A percentile compares a stretch with the other conserved stretches of the same genome.
Evolutionary conservation across 179 eudicot genomes (phyloP).

Genomic region (Silene noctiflora): DNA sequence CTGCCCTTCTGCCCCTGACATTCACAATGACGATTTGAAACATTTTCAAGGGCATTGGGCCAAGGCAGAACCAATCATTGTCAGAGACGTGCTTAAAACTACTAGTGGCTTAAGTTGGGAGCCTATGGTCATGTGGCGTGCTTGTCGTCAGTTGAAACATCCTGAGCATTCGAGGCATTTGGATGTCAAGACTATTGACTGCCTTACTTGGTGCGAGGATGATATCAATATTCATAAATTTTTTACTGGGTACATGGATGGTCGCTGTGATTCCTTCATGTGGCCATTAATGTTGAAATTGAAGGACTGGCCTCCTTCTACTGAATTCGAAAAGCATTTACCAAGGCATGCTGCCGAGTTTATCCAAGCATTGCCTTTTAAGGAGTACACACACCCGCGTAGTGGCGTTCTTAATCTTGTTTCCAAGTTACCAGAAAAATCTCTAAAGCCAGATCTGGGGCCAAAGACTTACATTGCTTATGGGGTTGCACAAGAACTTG

Average conservation of each 20-base stretch:
- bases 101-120: conserved; percentile 90
- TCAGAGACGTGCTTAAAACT: conserved; percentile 57
- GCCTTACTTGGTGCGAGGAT: conserved; percentile 75
- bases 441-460: conserved; percentile 68
- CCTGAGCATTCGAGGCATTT: conserved; percentile 31
- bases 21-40: conserved; percentile 34
- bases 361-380: conserved; percentile 57
- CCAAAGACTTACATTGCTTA: conserved; percentile 79
- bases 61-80: conserved; percentile 77
- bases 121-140: conserved; percentile 98
- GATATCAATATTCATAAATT: conserved; percentile 53
- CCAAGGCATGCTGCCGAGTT: conserved; percentile 76
- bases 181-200: conserved; percentile 53
- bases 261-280: conserved; percentile 28
- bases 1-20: conserved; percentile 50
- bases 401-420: conserved; percentile 56
- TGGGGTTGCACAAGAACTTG: conserved; percentile 60
- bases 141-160: conserved; percentile 55
- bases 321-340: conserved; percentile 47
- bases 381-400: conserved; percentile 63
- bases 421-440: conserved; percentile 40
- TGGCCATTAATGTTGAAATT: conserved; percentile 65
- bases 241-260: conserved; percentile 50
- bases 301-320: conserved; percentile 79
- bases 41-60: conserved; percentile 77